A percentile compares a stretch with the other conserved stretches of the same genome.
These are phyloP conservation scores for Curvularia sp. DNA, from an alignment of 2,329 filamentous ascomycete genomes.

Conservation along the genomic window DNA sequence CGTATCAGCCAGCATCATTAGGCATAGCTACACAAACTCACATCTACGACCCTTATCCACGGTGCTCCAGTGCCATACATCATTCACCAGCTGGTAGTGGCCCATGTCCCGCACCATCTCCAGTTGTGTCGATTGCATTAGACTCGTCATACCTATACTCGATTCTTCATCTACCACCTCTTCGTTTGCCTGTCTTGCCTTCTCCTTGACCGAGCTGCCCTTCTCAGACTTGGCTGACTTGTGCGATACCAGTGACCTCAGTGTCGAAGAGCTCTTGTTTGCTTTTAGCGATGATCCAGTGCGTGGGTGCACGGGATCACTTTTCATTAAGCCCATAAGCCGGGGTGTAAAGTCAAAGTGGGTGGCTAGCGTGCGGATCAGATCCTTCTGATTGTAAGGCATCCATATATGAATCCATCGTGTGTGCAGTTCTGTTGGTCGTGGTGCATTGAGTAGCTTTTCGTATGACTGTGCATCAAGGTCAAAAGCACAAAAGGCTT, in stretches of 20 bases:
- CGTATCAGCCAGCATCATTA: conserved; percentile 10
- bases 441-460: conserved; percentile 47
- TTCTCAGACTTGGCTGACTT: conserved; percentile 36
- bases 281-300: conserved; percentile 22
- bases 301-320: conserved; percentile 56
- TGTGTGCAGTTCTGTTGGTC: conserved; percentile 61
- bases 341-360: conserved; percentile 74
- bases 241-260: conserved; percentile 40
- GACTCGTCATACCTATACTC: conserved; percentile 46
- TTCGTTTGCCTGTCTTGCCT: conserved; percentile 22
- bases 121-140: conserved; percentile 48
- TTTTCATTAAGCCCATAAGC: conserved; percentile 68
- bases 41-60: conserved; percentile 73
- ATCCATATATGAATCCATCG: conserved; percentile 82
- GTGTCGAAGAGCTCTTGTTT: conserved; percentile 44
- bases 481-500: conserved; percentile 65
- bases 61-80: conserved; percentile 78
- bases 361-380: conserved; percentile 64
- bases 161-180: conserved; percentile 42
- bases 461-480: conserved; percentile 56
- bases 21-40: conserved; percentile 44
- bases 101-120: conserved; percentile 53
- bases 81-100: conserved; percentile 68
- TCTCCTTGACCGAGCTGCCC: conserved; percentile 24
- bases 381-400: conserved; percentile 65